A percentile compares a stretch with the other conserved stretches of the same genome.
Conservation (phyloP, 2,329 filamentous ascomycete species). For the Alternaria sp. region DNA sequence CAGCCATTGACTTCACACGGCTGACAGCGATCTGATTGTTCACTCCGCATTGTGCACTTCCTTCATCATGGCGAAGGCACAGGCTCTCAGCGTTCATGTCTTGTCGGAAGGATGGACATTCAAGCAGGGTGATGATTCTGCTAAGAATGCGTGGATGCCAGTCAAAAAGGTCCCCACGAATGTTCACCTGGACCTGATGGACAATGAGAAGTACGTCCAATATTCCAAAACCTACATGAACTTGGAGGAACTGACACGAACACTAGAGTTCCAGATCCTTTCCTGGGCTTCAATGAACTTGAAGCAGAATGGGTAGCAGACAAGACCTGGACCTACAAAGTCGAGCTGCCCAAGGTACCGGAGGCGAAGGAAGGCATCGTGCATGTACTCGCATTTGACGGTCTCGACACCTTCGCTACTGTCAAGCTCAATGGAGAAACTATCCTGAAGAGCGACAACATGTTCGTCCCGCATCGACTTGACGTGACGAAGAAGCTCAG, state of each 20-base stretch:
- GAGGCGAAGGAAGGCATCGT: conserved; percentile 35
- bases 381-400: conserved; percentile 65
- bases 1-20: too few relatives aligned
- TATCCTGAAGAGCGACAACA: conserved; percentile 66
- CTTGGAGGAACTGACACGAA: neutral
- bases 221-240: neutral
- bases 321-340: conserved; percentile 55
- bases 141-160: conserved; percentile 52
- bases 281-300: conserved; percentile 58
- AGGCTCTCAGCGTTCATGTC: conserved; percentile 33
- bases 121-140: conserved; percentile 52
- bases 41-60: neutral
- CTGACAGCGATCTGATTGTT: too few relatives aligned
- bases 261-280: conserved; percentile 56
- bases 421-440: conserved; percentile 61
- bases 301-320: conserved; percentile 58
- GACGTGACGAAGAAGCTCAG: conserved; percentile 56
- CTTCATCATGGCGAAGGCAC: conserved; percentile 33
- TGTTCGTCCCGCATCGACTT: conserved; percentile 67
- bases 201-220: conserved; percentile 52
- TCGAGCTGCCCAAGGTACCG: conserved; percentile 46
- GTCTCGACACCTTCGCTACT: conserved; percentile 68
- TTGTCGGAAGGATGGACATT: conserved; percentile 53
- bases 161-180: conserved; percentile 56
- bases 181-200: conserved; percentile 56